Base-by-base conservation (phyloP, 2,329 filamentous ascomycete genomes). In the Daldinia eschscholtzii region DNA sequence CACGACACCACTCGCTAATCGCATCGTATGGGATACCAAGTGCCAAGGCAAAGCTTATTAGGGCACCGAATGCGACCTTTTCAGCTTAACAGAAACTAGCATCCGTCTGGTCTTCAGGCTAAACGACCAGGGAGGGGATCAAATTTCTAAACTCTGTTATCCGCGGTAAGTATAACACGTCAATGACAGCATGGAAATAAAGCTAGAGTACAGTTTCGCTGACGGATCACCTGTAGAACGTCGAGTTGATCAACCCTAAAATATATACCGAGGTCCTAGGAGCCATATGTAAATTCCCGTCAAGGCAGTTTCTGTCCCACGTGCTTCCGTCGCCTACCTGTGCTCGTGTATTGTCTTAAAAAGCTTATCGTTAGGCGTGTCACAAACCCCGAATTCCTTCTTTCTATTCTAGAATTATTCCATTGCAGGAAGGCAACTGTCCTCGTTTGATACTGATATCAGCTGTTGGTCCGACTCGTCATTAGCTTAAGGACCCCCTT, bases 401-500 rank as follows among this genome's bases (percentile, higher is more conserved):
- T 42, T 28, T 46, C 33, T 50, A 39, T 70, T 70, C 68, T 70
- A 68, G 68, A 70, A 68, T 53, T 13, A n/a, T 70, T 70, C 65
- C 41, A 20, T 61, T 64, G 65, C 52, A 64, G 61, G 59, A 68
- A 68, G 61, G 64, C 64, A 52, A 64, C 18, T 37, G 20, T 35
- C 1, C n/a, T 26, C 18, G 33, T 58, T 62, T 15, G 26, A 52
- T 33, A 10, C 37, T 41, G 37, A 62, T 28, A 46, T 9, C 10
- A 20, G 57, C 59, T 35, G 60, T 60, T 66, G 60, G 60, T 30
- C 57, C 53, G 46, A 62, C 26, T 53, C 55, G 55, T 56, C 28
- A 13, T 58, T 65, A 62, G 48, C 44, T 57, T 37, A 20, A 28
- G 26, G 6, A 18, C 33, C 46, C 67, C 67, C 59, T 46, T 50